Base-by-base conservation (phyloP, 495 filamentous ascomycete species). In the Rostrohypoxylon terebratum region DNA sequence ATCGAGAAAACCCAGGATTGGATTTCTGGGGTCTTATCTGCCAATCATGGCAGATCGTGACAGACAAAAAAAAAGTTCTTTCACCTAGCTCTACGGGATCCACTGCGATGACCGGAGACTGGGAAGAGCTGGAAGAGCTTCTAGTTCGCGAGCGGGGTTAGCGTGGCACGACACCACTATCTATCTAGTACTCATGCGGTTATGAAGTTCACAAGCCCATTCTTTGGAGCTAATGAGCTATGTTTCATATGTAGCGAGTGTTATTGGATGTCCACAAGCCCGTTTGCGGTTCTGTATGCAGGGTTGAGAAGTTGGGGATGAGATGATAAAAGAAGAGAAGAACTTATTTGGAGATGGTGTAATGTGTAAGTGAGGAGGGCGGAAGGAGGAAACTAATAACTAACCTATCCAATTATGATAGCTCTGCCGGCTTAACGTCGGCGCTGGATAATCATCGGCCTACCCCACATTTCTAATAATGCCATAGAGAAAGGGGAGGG, bases 101-200 rank as follows among this genome's bases (percentile, higher is more conserved):
- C 65, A 69, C 55, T 62, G 66, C 61, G 61, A 69, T 42, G 60
- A 73, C 70, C 70, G 65, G 70, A 67, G 57, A 42, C 33, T 42
- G 34, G 34, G 31, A n/a, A 20, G 11, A 14, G 6, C n/a, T n/a
- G n/a, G 54, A 11, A 40, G 33, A 9, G 33, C 28, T 60, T 28
- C 14, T 54, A 31, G 42, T 45, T 45, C 33, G 40, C 16, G 42
- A 57, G 66, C 51, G 59, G 58, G 66, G 59, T 51, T 44, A 44
- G 20, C 20, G 20, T 50, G 47, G 36, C 48, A 55, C 61, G 23
- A 38, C 34, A 21, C 33, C 38, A 8, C 25, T 28, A 28, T 5
- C 28, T 28, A 28, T 3, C 28, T 51, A 50, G 21, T 16, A 33
- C 51, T 54, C 20, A 58, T 23, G 23, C 63, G 42, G 25, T 66